These are phyloP conservation scores for Fusarium liriodendri DNA, from an alignment of 2,329 filamentous ascomycete genomes.

Conservation along the genomic window DNA sequence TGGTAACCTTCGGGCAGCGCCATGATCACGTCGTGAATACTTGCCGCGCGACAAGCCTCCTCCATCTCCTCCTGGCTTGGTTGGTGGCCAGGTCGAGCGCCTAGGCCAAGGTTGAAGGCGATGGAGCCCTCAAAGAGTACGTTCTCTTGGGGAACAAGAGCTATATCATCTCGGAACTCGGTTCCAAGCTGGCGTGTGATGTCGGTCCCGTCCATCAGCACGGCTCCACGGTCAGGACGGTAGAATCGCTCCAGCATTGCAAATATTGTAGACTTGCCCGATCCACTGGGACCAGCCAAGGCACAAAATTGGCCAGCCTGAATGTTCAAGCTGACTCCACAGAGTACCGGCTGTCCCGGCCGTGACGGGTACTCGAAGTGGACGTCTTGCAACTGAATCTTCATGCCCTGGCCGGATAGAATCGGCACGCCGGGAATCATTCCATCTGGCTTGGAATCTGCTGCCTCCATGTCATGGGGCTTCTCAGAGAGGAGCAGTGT, in stretches of 20 bases:
- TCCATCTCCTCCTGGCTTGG: conserved; percentile 70
- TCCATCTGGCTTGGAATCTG: not conserved
- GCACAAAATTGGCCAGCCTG: conserved; percentile 68
- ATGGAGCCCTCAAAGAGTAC: conserved; percentile 65
- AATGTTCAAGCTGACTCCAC: conserved; percentile 64
- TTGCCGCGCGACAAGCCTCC: conserved; percentile 55
- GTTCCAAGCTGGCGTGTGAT: conserved; percentile 51
- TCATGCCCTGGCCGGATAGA: conserved; percentile 43
- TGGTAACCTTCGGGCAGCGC: conserved; percentile 67
- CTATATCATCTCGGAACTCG: conserved; percentile 61
- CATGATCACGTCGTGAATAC: conserved; percentile 64
- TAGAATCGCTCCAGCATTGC: conserved; percentile 63
- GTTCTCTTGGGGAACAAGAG: conserved; percentile 65
- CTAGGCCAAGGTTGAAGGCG: conserved; percentile 64
- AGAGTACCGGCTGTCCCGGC: conserved; percentile 65
- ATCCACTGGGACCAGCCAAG: conserved; percentile 65
- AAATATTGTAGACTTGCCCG: conserved; percentile 72
- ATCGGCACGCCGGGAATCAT: not conserved
- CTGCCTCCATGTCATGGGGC: conserved; percentile 34
- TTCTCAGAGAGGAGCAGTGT: conserved; percentile 33
- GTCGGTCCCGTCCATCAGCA: conserved; percentile 56
- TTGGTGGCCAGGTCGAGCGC: conserved; percentile 61
- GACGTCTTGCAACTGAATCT: conserved; percentile 65
- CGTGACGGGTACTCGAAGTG: conserved; percentile 73
- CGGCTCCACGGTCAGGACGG: conserved; percentile 49